Evolutionary conservation across 2,329 filamentous ascomycete genomes (phyloP).

Genomic region (Periconia sp.): DNA sequence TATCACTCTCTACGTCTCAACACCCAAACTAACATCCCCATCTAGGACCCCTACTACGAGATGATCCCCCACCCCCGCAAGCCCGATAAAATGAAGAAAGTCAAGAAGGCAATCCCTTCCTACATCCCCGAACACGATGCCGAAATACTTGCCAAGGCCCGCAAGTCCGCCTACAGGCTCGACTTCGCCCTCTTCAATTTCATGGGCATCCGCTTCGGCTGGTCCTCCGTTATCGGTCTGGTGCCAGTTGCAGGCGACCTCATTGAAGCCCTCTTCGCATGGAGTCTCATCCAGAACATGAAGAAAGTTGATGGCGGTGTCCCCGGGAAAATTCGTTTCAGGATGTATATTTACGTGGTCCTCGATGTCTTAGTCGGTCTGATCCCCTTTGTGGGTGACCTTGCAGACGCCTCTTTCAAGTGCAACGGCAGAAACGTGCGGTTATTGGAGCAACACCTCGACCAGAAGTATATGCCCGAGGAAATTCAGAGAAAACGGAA

Average conservation of each 20-base stretch:
- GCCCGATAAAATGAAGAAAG: conserved; percentile 76
- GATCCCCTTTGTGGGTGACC: conserved; percentile 74
- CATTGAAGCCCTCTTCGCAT: conserved; percentile 47
- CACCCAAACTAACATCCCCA: neutral
- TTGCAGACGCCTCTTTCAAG: conserved; percentile 71
- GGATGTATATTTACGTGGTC: conserved; percentile 80
- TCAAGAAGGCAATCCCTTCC: conserved; percentile 79
- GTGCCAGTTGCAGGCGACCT: conserved; percentile 69
- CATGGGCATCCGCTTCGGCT: conserved; percentile 82
- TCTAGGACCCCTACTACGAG: conserved; percentile 88
- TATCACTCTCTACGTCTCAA: neutral
- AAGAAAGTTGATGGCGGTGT: conserved; percentile 76
- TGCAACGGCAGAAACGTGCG: conserved; percentile 77
- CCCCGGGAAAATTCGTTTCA: conserved; percentile 58
- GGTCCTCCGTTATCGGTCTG: conserved; percentile 82
- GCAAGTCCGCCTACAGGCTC: conserved; percentile 79
- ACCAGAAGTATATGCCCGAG: conserved; percentile 63
- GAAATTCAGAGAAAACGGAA: conserved; percentile 18
- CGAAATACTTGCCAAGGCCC: conserved; percentile 80
- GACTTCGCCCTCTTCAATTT: conserved; percentile 84
- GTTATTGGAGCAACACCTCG: conserved; percentile 67
- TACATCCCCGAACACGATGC: conserved; percentile 83
- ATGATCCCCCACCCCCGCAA: conserved; percentile 72
- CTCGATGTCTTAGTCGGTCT: conserved; percentile 75
- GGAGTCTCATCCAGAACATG: conserved; percentile 74